Evolutionary conservation across 2,329 filamentous ascomycete species (phyloP), one percentile per base, ranked within the genome.

Genomic region (Sarocladium kiliense): DNA sequence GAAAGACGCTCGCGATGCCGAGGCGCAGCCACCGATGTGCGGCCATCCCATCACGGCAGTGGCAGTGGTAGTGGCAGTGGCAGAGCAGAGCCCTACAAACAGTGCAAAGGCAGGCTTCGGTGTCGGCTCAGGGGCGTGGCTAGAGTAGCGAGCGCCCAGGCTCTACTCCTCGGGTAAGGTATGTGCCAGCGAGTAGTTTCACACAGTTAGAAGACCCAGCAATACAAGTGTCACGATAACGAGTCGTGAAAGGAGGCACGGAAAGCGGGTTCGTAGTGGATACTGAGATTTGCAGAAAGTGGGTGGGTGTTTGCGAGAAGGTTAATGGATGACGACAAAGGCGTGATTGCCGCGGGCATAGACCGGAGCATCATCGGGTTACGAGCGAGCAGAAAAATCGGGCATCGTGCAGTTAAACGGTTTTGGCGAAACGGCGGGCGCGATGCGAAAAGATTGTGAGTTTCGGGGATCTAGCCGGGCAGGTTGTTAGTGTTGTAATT

Each of bases 231-330:
- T 49, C 25, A 49, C 44, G 44, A 49, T 49, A 49, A 49, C 44
- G 44, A 49, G 10, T 49, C 44, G 26, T 30, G 39, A 21, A 44
- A 18, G 36, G 36, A 19, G 12, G 36, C 19, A 44, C 7, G 39
- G 39, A 27, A 49, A 49, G 44, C 44, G 44, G 44, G 25, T 32
- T 49, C 44, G 23, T n/a, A 49, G 44, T 49, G 44, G 44, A 49
- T 14, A 7, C 44, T 27, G n/a, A 12, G 41, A 45, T 23, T 45
- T 25, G 18, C 14, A 12, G 19, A 25, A 45, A 7, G 41, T 4
- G 41, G 18, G 18, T 49, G 25, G n/a, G 18, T n/a, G n/a, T n/a
- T 9, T 44, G 30, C 39, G 19, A n/a, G 36, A 16, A n/a, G 5
- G 5, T 10, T 39, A n/a, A 18, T 39, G 16, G 36, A 49, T 49